Evolutionary conservation across 768 basidiomycete genomes (phyloP), one percentile per base, ranked within the genome.

Genomic region (Tulasnella sp.): DNA sequence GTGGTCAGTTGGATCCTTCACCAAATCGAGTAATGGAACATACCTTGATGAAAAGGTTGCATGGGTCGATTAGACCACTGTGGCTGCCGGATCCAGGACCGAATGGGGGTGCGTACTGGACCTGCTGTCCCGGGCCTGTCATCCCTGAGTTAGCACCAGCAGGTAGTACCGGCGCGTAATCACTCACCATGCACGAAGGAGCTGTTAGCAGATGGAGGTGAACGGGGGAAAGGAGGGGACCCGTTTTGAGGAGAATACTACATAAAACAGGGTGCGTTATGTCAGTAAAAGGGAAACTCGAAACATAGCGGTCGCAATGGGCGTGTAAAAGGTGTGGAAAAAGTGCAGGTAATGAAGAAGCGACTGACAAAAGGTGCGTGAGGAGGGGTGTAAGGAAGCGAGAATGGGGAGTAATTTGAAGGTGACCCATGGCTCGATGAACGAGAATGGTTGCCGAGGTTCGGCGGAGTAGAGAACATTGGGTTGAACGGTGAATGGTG

Each of bases 1-100:
- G 79, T 83, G 75, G 82, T 55, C 35, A 40, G 67, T 15, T n/a
- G 35, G 46, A 55, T 32, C 32, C 10, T 42, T 16, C 7, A 16
- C 20, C 18, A 69, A 26, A 20, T 9, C 16, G 79, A 70, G 42
- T 4, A 3, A 75, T 32, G 77, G 37, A 37, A 55, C 37, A 61
- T 78, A 93, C 92, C 87, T 94, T 94, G 88, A 92, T 93, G 84
- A 95, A 95, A 70, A 95, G 84, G 82, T 95, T 95, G 87, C 93
- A 95, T 0, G 94, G 94, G 84, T 95, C 94, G 79, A 95, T 94
- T 37, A 96, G 86, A 26, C 94, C 94, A 80, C 93, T 94, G 82
- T 94, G 92, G 82, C 93, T 94, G 75, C 81, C 89, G 46, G 92
- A 91, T n/a, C 93, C 93, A 51, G 92, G 93, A 4, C 93, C 93